Evolutionary conservation across 768 basidiomycete species (phyloP).

Genomic region (Tulasnella sp.): DNA sequence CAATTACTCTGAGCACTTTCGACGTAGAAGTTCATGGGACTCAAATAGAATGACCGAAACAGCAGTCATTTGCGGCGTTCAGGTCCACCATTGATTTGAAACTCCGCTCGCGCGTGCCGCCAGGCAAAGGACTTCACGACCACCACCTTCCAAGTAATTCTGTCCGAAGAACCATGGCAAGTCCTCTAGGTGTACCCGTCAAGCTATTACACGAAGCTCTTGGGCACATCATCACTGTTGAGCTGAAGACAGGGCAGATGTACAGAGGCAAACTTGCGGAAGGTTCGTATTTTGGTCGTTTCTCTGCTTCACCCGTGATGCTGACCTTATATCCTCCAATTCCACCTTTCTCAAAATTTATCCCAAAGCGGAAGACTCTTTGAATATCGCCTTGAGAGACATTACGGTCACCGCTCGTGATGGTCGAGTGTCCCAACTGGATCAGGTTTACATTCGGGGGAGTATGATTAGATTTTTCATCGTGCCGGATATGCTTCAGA

Average conservation of each 20-base stretch:
- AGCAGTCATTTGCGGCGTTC: too few relatives aligned
- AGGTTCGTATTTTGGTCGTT: constrained; percentile 40
- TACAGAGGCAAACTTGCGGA: constrained; percentile 96
- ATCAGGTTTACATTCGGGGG: constrained; percentile 97
- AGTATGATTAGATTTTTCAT: constrained; percentile 99
- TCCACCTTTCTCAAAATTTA: neutral
- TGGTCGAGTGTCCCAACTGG: constrained; percentile 95
- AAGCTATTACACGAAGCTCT: constrained; percentile 94
- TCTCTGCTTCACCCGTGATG: neutral
- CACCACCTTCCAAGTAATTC: neutral
- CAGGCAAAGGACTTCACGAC: too few relatives aligned
- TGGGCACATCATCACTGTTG: constrained; percentile 94
- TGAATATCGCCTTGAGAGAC: constrained; percentile 91
- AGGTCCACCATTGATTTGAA: too few relatives aligned
- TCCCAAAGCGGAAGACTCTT: constrained; percentile 81
- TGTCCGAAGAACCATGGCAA: constrained; percentile 22
- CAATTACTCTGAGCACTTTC: too few relatives aligned
- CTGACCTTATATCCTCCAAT: constrained; percentile 8
- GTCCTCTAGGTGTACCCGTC: constrained; percentile 79
- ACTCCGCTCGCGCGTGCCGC: too few relatives aligned
- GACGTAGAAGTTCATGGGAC: too few relatives aligned
- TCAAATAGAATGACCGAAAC: constrained; percentile 1
- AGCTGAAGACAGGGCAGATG: constrained; percentile 93
- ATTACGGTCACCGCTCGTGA: constrained; percentile 97
- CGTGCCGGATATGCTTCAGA: constrained; percentile 98